Conservation (phyloP, 768 basidiomycete species). For the Mycena galopus region DNA sequence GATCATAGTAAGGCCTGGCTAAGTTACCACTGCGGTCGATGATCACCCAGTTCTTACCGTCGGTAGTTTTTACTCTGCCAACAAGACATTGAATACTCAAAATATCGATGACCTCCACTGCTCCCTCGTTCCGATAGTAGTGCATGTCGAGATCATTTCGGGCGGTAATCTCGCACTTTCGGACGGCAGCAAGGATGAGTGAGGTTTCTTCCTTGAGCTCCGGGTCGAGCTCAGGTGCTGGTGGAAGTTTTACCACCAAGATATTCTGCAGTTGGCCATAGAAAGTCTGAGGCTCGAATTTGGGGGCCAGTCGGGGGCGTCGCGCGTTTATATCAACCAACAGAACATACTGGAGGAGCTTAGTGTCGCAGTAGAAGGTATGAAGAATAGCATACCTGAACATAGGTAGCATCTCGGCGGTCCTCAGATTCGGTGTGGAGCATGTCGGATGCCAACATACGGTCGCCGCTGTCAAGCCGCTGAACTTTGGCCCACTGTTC, state of each 20-base stretch:
- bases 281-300: neutral
- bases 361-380: neutral
- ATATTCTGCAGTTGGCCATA: conserved; percentile 39
- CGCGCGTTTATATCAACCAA: conserved; percentile 40
- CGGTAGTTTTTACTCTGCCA: conserved; percentile 35
- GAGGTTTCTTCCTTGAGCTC: neutral
- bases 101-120: conserved; percentile 39
- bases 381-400: conserved; percentile 39
- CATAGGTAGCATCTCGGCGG: conserved; percentile 39
- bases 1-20: too few species aligned
- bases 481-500: conserved; percentile 40
- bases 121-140: conserved; percentile 29
- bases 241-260: neutral
- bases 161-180: conserved; percentile 2
- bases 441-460: conserved; percentile 28
- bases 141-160: conserved; percentile 30
- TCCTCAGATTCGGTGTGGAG: conserved; percentile 19
- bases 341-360: conserved; percentile 39
- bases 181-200: conserved; percentile 36
- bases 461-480: conserved; percentile 39
- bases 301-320: neutral
- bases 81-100: conserved; percentile 41
- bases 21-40: conserved; percentile 42
- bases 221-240: neutral
- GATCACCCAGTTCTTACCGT: conserved; percentile 31